phyloP scores from a whole-genome alignment of 805 yeast genomes.

The Torulaspora microellipsoides region DNA sequence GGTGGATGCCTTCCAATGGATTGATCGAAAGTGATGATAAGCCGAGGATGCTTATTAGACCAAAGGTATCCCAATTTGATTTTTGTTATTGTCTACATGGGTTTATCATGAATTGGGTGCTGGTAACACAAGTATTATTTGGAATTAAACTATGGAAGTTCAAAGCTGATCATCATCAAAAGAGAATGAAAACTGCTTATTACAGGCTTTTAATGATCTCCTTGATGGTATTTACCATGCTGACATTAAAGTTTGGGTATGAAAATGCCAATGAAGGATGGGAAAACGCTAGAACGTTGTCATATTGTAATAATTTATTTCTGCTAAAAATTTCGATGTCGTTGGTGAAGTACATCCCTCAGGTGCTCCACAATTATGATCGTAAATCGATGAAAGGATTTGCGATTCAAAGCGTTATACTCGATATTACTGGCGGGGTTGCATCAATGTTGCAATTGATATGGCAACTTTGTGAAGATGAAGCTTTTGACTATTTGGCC shows the following conservation, averaged over 20 bases:
- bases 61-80: constrained; percentile 43
- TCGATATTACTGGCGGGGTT: constrained; percentile 38
- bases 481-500: constrained; percentile 20
- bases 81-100: constrained; percentile 48
- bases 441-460: constrained; percentile 30
- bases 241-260: constrained; percentile 16
- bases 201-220: constrained; percentile 17
- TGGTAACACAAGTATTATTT: constrained; percentile 39
- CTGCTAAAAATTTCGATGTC: constrained; percentile 45
- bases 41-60: constrained; percentile 22
- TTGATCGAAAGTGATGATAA: constrained; percentile 27
- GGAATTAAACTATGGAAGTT: constrained; percentile 38
- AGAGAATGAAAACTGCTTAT: constrained; percentile 28
- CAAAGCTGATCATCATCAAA: constrained; percentile 13
- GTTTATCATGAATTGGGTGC: constrained; percentile 36
- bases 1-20: constrained; percentile 27
- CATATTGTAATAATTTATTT: constrained; percentile 26
- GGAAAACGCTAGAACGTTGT: constrained; percentile 22
- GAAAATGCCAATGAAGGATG: constrained; percentile 14
- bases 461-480: constrained; percentile 18
- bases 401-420: constrained; percentile 52
- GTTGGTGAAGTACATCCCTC: constrained; percentile 64
- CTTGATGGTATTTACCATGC: constrained; percentile 11
- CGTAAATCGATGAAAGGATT: constrained; percentile 83
- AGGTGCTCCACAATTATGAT: constrained; percentile 70